Conservation (phyloP, 441 rosid genomes). For the Pelargonium australe region DNA sequence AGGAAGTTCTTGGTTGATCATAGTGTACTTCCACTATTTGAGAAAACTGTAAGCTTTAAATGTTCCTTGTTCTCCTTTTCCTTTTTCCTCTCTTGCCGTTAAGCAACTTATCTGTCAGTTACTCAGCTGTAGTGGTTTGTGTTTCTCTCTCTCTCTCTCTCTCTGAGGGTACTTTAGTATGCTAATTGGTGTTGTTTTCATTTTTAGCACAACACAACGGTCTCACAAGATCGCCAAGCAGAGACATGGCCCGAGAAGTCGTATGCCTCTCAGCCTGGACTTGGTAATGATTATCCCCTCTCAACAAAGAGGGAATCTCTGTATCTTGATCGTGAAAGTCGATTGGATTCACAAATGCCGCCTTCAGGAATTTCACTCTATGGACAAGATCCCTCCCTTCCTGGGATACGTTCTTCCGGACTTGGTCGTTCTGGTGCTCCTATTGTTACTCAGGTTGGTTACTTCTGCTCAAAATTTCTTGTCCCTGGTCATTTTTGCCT, state of each 20-base stretch:
- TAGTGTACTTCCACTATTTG: slow-evolving; percentile 57
- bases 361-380: slow-evolving; percentile 43
- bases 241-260: slow-evolving; percentile 42
- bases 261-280: slow-evolving; percentile 23
- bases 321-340: slow-evolving; percentile 44
- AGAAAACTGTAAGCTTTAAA: slow-evolving; percentile 42
- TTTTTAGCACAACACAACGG: slow-evolving; percentile 36
- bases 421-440: slow-evolving; percentile 43
- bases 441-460: slow-evolving; percentile 54
- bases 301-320: slow-evolving; percentile 43
- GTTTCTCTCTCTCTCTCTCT: too few relatives aligned
- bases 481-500: too few relatives aligned
- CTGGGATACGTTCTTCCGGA: slow-evolving; percentile 39
- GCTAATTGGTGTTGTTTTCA: slow-evolving; percentile 9
- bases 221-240: slow-evolving; percentile 42
- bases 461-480: neutral
- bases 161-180: neutral
- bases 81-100: neutral
- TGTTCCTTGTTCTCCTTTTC: neutral
- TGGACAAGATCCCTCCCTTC: slow-evolving; percentile 42
- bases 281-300: slow-evolving; percentile 35
- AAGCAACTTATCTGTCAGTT: too few relatives aligned
- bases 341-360: slow-evolving; percentile 37
- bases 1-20: slow-evolving; percentile 68
- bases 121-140: too few relatives aligned